These are phyloP conservation scores for Aspergillus ochraceoroseus DNA, from an alignment of 2,329 filamentous ascomycete genomes.

Conservation along the genomic window DNA sequence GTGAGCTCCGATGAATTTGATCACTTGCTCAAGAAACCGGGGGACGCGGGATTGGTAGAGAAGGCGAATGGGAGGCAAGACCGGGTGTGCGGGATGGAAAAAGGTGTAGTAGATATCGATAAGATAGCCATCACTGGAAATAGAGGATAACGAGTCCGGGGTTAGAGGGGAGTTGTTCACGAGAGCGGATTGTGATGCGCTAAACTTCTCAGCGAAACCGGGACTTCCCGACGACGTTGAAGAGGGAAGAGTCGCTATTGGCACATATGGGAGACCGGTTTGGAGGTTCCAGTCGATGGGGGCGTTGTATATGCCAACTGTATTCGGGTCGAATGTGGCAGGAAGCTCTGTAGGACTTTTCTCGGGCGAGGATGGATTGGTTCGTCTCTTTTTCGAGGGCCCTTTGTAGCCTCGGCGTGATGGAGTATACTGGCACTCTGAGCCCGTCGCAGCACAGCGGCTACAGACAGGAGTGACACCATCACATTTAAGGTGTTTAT, in stretches of 20 bases:
- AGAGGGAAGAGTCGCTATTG: slow-evolving; percentile 23
- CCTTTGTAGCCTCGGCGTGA: slow-evolving; percentile 73
- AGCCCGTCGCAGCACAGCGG: slow-evolving; percentile 57
- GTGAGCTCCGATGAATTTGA: slow-evolving; percentile 55
- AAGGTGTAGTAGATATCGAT: slow-evolving; percentile 53
- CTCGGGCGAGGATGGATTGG: slow-evolving; percentile 32
- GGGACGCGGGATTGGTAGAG: slow-evolving; percentile 39
- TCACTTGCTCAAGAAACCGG: slow-evolving; percentile 49
- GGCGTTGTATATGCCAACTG: slow-evolving; percentile 31
- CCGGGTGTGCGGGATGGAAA: slow-evolving; percentile 54
- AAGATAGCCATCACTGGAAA: slow-evolving; percentile 39
- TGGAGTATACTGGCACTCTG: slow-evolving; percentile 66
- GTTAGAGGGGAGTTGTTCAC: slow-evolving; percentile 30
- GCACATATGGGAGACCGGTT: slow-evolving; percentile 29
- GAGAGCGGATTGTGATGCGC: slow-evolving; percentile 18
- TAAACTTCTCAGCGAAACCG: slow-evolving; percentile 20
- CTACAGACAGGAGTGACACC: slow-evolving; percentile 61
- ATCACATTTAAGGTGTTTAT: slow-evolving; percentile 71
- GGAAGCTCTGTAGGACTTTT: slow-evolving; percentile 50
- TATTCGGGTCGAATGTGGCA: slow-evolving; percentile 19
- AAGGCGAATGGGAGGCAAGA: slow-evolving; percentile 49
- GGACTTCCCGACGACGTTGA: slow-evolving; percentile 25
- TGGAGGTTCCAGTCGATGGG: slow-evolving; percentile 39
- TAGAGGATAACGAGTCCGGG: slow-evolving; percentile 34
- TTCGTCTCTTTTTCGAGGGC: slow-evolving; percentile 49